Evolutionary conservation across 192 early-diverging fungal species (phyloP), one percentile per base, ranked within the genome.

Genomic region (Backusella parvicylindrica): DNA sequence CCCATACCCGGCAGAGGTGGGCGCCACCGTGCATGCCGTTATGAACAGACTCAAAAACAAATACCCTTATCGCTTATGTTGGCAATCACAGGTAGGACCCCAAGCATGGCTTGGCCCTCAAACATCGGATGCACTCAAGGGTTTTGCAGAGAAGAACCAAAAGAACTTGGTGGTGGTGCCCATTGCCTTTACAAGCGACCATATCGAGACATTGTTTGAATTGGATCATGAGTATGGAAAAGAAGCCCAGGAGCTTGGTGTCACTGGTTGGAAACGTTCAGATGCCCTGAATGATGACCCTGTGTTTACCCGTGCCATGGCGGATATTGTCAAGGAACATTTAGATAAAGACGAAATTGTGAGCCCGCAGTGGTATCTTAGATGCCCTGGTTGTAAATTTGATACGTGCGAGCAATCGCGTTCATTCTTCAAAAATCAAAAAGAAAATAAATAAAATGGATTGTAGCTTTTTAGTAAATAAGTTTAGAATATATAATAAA

Each of bases 161-260:
- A 95, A 91, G 43, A 90, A 97, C 77, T 74, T 97, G 30, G 83
- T 98, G 18, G 78, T 97, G 36, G 92, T 99, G 2, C 97, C 97
- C 1, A 92, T 99, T 78, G 96, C 97, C 1, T 99, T 99, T 67
- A 96, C 96, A 2, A 94, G 92, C 31, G 97, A 99, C 77, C 97
- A 99, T 78, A 93, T 99, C 56, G 97, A 99, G 79, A 99, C 97
- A 3, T 80, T 99, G 68, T 99, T 90, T 88, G 97, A 99, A 87
- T 85, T 99, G 64, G 97, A 99, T 82, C 75, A 95, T 21, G 97
- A 99, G 75, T 99, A 97, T 75, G 94, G 92, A 3, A 84, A 95
- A 37, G 85, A 95, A 35, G 97, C 96, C 6, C 73, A 90, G 43
- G 88, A 96, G 85, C 90, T 93, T 6, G 96, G 96, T 8, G 86